Conservation (phyloP, 108 stramenopile species). For the Discostella stelligeroides region DNA sequence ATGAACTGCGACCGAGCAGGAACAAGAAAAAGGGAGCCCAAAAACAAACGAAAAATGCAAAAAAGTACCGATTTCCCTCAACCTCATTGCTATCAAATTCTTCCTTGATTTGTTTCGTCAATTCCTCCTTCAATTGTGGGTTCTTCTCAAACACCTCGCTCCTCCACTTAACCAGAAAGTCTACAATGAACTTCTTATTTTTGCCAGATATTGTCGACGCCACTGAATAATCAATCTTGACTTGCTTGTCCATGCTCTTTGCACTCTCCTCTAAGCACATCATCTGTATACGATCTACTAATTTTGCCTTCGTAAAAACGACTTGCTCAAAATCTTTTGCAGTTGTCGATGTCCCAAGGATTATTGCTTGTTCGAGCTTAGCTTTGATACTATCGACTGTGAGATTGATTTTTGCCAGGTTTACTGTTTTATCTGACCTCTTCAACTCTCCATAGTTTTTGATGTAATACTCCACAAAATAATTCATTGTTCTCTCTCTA, state of each 20-base stretch:
- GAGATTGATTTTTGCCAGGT: not conserved
- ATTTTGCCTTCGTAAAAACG: not conserved
- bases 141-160: too few species aligned
- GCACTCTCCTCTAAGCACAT: not conserved
- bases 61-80: too few species aligned
- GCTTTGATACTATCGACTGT: not conserved
- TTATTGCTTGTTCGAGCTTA: not conserved
- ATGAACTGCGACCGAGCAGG: too few species aligned
- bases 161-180: too few species aligned
- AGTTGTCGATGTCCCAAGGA: not conserved
- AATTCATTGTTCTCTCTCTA: not conserved
- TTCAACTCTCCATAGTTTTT: not conserved
- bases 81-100: too few species aligned
- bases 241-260: not conserved
- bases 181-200: too few species aligned
- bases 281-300: not conserved
- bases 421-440: not conserved
- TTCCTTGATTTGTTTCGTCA: too few species aligned
- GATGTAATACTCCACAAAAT: conserved; percentile 2
- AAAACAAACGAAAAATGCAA: too few species aligned
- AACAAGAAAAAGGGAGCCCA: too few species aligned
- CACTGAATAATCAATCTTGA: too few species aligned
- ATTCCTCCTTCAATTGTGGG: too few species aligned
- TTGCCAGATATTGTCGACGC: too few species aligned
- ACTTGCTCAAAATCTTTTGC: not conserved